Percentiles rank a stretch among this genome's conserved stretches.
Conservation (phyloP, 2,329 filamentous ascomycete species). For the Aspergillus thermomutatus region DNA sequence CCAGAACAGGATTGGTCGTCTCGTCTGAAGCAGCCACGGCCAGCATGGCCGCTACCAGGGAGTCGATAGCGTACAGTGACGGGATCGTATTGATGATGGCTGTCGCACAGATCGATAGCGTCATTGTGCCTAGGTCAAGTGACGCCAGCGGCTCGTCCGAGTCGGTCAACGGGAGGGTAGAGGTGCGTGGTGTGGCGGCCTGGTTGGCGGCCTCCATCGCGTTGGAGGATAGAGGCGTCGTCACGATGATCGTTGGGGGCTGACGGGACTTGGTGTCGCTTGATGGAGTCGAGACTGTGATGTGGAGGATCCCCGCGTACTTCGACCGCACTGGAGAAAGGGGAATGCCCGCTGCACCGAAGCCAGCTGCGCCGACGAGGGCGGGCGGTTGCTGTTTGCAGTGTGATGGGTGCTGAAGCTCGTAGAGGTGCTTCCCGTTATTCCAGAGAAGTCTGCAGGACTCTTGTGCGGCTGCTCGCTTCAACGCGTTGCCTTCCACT, state of each 20-base stretch:
- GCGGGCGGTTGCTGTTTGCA: slow-evolving; percentile 27
- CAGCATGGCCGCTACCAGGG: slow-evolving; percentile 44
- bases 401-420: slow-evolving; percentile 46
- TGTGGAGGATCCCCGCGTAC: slow-evolving; percentile 37
- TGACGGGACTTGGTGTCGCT: slow-evolving; percentile 10
- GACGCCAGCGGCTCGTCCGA: slow-evolving; percentile 39
- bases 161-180: slow-evolving; percentile 39
- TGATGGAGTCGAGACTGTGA: slow-evolving; percentile 38
- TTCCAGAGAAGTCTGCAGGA: slow-evolving; percentile 47
- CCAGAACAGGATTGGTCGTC: slow-evolving; percentile 36
- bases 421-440: slow-evolving; percentile 37
- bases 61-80: slow-evolving; percentile 48
- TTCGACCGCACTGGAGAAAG: slow-evolving; percentile 29
- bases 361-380: slow-evolving; percentile 32
- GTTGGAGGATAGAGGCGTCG: slow-evolving; percentile 35
- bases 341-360: slow-evolving; percentile 33
- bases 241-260: slow-evolving; percentile 37
- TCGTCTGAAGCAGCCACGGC: slow-evolving; percentile 45
- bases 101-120: slow-evolving; percentile 39
- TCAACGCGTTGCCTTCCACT: slow-evolving; percentile 43
- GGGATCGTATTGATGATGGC: slow-evolving; percentile 41
- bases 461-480: slow-evolving; percentile 43
- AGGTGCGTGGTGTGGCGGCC: slow-evolving; percentile 34
- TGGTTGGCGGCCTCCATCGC: slow-evolving; percentile 31
- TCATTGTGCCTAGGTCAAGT: slow-evolving; percentile 42